phyloP scores from a whole-genome alignment of 805 yeast species.

The Sugiyamaella floridensis region DNA sequence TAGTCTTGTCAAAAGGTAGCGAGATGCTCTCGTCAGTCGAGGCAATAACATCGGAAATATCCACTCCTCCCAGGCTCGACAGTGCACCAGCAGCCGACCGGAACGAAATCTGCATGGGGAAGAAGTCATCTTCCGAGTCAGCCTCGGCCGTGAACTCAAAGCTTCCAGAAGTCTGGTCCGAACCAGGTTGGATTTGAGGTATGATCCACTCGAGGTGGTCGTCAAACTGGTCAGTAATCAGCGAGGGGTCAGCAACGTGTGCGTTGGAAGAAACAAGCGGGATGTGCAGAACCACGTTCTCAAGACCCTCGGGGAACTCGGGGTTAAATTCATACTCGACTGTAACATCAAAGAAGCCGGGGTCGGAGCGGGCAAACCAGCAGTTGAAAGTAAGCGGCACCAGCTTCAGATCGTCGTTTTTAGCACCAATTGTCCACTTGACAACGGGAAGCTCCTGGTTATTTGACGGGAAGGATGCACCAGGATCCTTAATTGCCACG shows the following conservation, averaged over 20 bases:
- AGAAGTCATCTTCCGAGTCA: constrained; percentile 71
- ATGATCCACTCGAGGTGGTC: constrained; percentile 67
- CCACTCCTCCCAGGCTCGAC: constrained; percentile 58
- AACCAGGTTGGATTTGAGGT: constrained; percentile 44
- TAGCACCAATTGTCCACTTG: constrained; percentile 79
- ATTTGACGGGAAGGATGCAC: constrained; percentile 82
- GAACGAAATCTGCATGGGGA: constrained; percentile 79
- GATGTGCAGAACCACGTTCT: constrained; percentile 49
- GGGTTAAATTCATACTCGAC: constrained; percentile 76
- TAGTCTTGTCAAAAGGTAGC: constrained; percentile 61
- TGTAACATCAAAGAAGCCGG: constrained; percentile 63
- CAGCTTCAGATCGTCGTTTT: constrained; percentile 47
- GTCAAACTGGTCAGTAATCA: constrained; percentile 47
- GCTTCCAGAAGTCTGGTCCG: constrained; percentile 51
- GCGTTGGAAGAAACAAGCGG: constrained; percentile 62
- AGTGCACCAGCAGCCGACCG: constrained; percentile 31
- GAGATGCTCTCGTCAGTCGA: constrained; percentile 45
- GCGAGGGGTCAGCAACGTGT: constrained; percentile 33
- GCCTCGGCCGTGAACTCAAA: constrained; percentile 74
- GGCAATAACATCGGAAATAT: constrained; percentile 50
- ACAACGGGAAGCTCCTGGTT: constrained; percentile 86
- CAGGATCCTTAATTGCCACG: constrained; percentile 69
- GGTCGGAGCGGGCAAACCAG: constrained; percentile 68
- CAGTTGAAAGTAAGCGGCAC: constrained; percentile 72
- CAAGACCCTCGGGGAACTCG: constrained; percentile 41